These are phyloP conservation scores for Penicillium sp. DNA, from an alignment of 2,329 filamentous ascomycete species.

Conservation along the genomic window DNA sequence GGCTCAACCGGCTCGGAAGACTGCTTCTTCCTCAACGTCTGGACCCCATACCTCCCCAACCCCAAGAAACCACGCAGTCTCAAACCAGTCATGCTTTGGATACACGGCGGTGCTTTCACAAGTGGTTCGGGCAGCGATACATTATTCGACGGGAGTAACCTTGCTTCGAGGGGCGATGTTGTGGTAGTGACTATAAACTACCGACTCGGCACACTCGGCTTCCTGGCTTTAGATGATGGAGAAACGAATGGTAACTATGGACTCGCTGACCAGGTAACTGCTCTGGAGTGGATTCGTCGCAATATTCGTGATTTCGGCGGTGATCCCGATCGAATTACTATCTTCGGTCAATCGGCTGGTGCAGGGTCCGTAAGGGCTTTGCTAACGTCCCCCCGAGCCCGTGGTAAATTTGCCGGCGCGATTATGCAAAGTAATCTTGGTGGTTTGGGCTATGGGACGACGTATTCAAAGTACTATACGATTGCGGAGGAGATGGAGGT, in stretches of 20 bases:
- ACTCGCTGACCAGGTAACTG: constrained; percentile 56
- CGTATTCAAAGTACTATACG: constrained; percentile 64
- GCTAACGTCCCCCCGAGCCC: constrained; percentile 36
- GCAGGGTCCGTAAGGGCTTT: constrained; percentile 61
- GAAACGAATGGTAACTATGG: constrained; percentile 60
- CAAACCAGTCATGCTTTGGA: constrained; percentile 56
- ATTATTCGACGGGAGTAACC: constrained; percentile 57
- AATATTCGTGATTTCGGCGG: constrained; percentile 55
- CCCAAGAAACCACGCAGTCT: constrained; percentile 36
- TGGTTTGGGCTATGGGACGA: constrained; percentile 62
- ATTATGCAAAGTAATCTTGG: constrained; percentile 52
- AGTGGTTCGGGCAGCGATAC: constrained; percentile 48
- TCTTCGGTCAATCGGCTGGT: constrained; percentile 55
- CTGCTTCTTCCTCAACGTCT: constrained; percentile 53
- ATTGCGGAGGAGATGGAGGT: constrained; percentile 56
- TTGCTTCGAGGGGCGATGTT: constrained; percentile 63
- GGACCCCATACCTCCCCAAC: constrained; percentile 48
- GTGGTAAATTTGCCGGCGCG: constrained; percentile 22
- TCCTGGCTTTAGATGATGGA: constrained; percentile 61
- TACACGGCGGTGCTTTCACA: constrained; percentile 62
- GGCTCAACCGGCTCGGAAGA: constrained; percentile 48
- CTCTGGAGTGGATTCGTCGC: constrained; percentile 52
- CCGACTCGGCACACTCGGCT: constrained; percentile 62
- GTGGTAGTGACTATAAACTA: constrained; percentile 66
- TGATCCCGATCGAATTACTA: constrained; percentile 51